Percentiles rank a stretch among this genome's conserved stretches.
Conservation (phyloP, 2,329 filamentous ascomycete species). For the Trichoderma atrobrunneum region DNA sequence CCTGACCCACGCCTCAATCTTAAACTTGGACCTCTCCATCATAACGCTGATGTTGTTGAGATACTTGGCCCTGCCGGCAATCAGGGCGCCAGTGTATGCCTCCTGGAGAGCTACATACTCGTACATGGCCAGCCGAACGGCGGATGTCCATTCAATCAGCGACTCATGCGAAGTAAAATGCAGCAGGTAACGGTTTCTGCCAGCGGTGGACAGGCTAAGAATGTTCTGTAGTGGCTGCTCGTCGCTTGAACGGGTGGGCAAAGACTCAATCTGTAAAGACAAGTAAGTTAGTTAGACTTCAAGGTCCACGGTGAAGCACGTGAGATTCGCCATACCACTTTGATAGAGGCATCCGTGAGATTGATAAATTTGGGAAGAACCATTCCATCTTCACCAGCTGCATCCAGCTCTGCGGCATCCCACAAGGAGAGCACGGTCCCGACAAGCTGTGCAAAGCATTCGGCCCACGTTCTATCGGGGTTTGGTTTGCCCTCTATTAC, state of each 20-base stretch:
- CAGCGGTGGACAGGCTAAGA: slow-evolving; percentile 90
- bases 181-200: slow-evolving; percentile 89
- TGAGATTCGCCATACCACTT: slow-evolving; percentile 67
- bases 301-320: neutral
- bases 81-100: slow-evolving; percentile 91
- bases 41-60: slow-evolving; percentile 89
- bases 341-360: slow-evolving; percentile 93
- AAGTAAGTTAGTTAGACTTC: neutral
- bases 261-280: slow-evolving; percentile 68
- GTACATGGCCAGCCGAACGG: slow-evolving; percentile 89
- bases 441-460: slow-evolving; percentile 95
- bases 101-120: slow-evolving; percentile 92
- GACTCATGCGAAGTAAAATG: slow-evolving; percentile 96
- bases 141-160: slow-evolving; percentile 91
- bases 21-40: slow-evolving; percentile 74
- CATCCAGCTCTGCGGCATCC: slow-evolving; percentile 90
- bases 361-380: slow-evolving; percentile 94
- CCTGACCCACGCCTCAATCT: slow-evolving; percentile 87
- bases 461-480: slow-evolving; percentile 83
- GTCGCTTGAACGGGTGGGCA: slow-evolving; percentile 74
- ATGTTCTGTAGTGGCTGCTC: slow-evolving; percentile 90
- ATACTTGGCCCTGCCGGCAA: slow-evolving; percentile 86
- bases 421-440: slow-evolving; percentile 93
- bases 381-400: slow-evolving; percentile 78
- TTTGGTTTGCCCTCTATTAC: slow-evolving; percentile 78